A percentile compares a stretch with the other conserved stretches of the same genome.
phyloP scores from a whole-genome alignment of 495 filamentous ascomycete species.

The Neurospora tetraspora region DNA sequence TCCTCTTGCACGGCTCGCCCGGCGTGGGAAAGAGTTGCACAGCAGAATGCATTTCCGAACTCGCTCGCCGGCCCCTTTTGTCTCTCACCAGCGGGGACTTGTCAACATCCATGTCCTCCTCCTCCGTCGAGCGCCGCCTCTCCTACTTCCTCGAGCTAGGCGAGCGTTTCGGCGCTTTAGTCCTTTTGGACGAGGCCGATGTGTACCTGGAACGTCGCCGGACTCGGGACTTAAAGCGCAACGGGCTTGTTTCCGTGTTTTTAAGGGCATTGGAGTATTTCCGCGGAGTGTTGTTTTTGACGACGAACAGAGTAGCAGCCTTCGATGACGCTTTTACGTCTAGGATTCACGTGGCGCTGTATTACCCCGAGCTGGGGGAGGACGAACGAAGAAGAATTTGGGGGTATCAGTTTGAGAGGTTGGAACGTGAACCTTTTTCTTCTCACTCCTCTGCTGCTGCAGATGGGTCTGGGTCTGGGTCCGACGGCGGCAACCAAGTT shows the following conservation, averaged over 20 bases:
- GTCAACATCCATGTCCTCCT: constrained; percentile 13
- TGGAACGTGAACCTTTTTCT: background rate
- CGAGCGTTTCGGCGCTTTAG: constrained; percentile 33
- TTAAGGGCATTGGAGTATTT: constrained; percentile 34
- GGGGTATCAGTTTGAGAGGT: constrained; percentile 30
- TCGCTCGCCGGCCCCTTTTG: constrained; percentile 27
- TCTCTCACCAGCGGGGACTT: constrained; percentile 31
- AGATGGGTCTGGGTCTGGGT: background rate
- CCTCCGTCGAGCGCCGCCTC: constrained; percentile 26
- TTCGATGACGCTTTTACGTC: constrained; percentile 34
- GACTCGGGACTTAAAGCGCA: constrained; percentile 61
- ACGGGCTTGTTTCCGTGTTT: constrained; percentile 64
- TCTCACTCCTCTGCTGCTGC: background rate
- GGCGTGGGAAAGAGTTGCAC: constrained; percentile 44
- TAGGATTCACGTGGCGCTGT: constrained; percentile 35
- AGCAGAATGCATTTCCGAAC: constrained; percentile 33
- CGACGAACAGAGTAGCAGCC: constrained; percentile 33
- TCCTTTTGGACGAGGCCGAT: constrained; percentile 36
- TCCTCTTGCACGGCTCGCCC: constrained; percentile 44
- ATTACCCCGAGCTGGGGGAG: constrained; percentile 26
- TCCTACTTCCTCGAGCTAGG: constrained; percentile 30
- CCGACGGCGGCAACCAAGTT: too few species aligned
- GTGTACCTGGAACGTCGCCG: constrained; percentile 54
- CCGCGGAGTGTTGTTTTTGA: constrained; percentile 31
- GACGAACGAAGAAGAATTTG: constrained; percentile 28